phyloP scores from a whole-genome alignment of 495 filamentous ascomycete species.

The Lophiotrema nucula region DNA sequence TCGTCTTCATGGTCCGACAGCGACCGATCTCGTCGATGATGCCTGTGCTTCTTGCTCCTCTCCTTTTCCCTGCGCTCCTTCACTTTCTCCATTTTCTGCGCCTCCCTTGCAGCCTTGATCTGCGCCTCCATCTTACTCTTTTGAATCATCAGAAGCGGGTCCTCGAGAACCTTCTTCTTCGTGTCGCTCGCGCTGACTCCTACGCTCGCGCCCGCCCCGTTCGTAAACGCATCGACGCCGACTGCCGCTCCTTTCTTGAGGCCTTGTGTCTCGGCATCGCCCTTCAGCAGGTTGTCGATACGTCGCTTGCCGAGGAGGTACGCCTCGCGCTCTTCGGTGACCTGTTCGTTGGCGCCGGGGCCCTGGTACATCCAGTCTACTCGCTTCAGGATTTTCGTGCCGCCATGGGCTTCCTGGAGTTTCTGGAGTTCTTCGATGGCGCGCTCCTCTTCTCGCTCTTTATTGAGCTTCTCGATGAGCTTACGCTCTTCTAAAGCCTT shows the following conservation, averaged over 20 bases:
- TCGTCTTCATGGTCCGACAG: neutral
- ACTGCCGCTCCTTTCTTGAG: constrained; percentile 76
- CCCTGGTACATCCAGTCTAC: constrained; percentile 99
- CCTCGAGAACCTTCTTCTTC: constrained; percentile 78
- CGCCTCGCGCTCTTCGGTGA: constrained; percentile 89
- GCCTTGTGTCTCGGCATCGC: constrained; percentile 72
- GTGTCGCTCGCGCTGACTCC: constrained; percentile 74
- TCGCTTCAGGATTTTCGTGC: constrained; percentile 66
- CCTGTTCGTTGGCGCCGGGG: constrained; percentile 64
- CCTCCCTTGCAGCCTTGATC: constrained; percentile 68
- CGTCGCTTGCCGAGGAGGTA: constrained; percentile 90
- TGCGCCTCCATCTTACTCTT: constrained; percentile 87
- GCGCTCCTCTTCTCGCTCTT: constrained; percentile 92
- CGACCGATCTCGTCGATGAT: neutral
- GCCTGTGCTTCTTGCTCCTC: neutral
- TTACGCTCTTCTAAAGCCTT: constrained; percentile 96
- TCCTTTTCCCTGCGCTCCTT: neutral
- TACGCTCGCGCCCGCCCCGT: constrained; percentile 65
- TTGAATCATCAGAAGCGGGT: constrained; percentile 89
- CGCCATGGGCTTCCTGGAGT: constrained; percentile 85
- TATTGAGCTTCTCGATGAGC: constrained; percentile 77
- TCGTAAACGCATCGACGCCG: constrained; percentile 43
- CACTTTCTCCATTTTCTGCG: constrained; percentile 48
- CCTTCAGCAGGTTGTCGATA: constrained; percentile 75
- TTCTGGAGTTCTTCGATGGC: constrained; percentile 87